These are phyloP conservation scores for Sporothrix humicola DNA, from an alignment of 2,329 filamentous ascomycete species.

Conservation along the genomic window DNA sequence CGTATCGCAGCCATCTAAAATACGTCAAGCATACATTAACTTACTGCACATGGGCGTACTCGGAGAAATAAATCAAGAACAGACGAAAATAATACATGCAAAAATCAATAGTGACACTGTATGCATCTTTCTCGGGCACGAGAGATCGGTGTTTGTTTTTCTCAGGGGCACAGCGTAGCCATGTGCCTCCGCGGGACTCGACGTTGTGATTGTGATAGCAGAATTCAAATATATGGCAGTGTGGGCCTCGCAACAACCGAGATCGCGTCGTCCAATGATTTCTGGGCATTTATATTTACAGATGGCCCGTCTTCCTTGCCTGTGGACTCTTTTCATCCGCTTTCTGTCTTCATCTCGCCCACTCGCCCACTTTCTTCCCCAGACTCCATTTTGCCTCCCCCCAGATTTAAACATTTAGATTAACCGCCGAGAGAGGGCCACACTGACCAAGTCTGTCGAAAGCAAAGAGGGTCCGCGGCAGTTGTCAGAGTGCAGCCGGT, in stretches of 20 bases:
- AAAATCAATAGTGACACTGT: no score
- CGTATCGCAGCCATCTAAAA: no score
- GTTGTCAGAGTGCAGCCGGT: constrained; percentile 26
- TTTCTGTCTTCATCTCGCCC: not conserved
- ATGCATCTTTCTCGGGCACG: not conserved
- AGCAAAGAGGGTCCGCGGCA: constrained; percentile 21
- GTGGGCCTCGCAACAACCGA: not conserved
- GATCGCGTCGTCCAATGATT: not conserved
- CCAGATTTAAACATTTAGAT: constrained; percentile 28
- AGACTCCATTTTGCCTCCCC: constrained; percentile 21
- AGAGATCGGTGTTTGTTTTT: not conserved
- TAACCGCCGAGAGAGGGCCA: constrained; percentile 29
- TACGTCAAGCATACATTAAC: no score
- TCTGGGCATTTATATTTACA: not conserved
- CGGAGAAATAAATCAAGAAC: not conserved
- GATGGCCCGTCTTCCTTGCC: not conserved
- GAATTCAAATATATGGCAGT: not conserved
- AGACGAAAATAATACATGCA: not conserved
- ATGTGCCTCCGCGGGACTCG: constrained; percentile 10
- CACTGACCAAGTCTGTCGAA: not conserved
- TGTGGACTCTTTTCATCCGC: constrained; percentile 4
- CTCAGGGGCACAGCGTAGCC: not conserved
- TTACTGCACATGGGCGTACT: no score
- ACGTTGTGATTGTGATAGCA: not conserved
- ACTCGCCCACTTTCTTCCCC: constrained; percentile 17